Evolutionary conservation across 2,329 filamentous ascomycete species (phyloP), one percentile per base, ranked within the genome.

Genomic region (Hymenotorrendiella dingleyae): DNA sequence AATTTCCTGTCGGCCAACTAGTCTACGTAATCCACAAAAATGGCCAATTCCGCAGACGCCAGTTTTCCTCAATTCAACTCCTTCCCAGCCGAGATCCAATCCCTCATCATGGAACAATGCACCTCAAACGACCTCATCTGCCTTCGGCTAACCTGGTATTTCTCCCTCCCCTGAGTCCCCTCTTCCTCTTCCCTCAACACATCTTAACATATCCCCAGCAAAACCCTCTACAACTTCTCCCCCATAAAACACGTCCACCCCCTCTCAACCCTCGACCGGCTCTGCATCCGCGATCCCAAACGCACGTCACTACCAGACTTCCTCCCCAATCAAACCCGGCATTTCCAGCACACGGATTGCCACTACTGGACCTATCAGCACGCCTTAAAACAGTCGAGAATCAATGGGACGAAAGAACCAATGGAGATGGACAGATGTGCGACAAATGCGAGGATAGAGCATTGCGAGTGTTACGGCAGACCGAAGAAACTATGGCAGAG

Each of bases 71-170:
- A 43, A 6, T 56, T 57, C 43, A 48, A 36, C 3, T 46, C 47
- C 3, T 55, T 57, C 21, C 57, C 55, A 16, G 27, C 43, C 5
- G 54, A 59, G 21, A 56, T 59, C 5, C 55, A 57, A 11, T 23
- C 39, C 8, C 8, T 58, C 16, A 47, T 58, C 6, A 40, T 57
- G n/a, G 38, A 47, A 12, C 36, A 36, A 16, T 59, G 55, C 37
- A 19, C 45, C 1, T 36, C 50, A 37, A 58, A 55, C 34, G 55
- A 58, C 27, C 46, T 46, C 2, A 50, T 40, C 1, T 59, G 57
- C 34, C 47, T 59, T 6, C 43, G 51, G 12, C 46, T 59, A 3
- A 54, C 57, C 6, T 58, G 57, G 57, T 59, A 53, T 17, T n/a
- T 32, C 21, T 6, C 7, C 14, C 16, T 19, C 14, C n/a, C 5